Base-by-base conservation (phyloP, 2,329 filamentous ascomycete species). In the Talaromyces sp. region DNA sequence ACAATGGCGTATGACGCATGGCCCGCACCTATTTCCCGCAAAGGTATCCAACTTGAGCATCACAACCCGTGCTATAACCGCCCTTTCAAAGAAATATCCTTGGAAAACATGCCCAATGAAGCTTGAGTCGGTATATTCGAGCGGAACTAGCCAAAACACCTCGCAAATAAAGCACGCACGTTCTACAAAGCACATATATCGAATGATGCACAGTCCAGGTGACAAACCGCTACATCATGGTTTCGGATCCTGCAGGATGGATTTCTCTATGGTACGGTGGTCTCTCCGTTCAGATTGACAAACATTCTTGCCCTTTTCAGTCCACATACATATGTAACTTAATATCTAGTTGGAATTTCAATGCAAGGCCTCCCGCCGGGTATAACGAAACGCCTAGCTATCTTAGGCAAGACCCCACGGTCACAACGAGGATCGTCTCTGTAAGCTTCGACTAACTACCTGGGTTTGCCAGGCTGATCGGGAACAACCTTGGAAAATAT, bases 291-390 rank as follows among this genome's bases (percentile, higher is more conserved):
- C 10, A 32, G 9, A n/a, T 40, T 35, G 9, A 24, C 27, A 27
- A 32, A 13, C 14, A 16, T 2, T 14, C 29, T 32, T 40, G 13
- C 37, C 19, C 14, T 19, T 39, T 42, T 27, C 24, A 49, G 24
- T 11, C 17, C 9, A 17, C 9, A 10, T 32, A 6, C 27, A 30
- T 33, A 24, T 22, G n/a, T 30, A 29, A 40, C 36, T 22, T 32
- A 22, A 29, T 27, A 33, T 22, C 3, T 19, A 22, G 29, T n/a
- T 36, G n/a, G 30, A 36, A 46, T 46, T 32, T 19, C 17, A 35
- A 49, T 49, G 47, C 52, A 58, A 55, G 55, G 49, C 47, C 47
- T 35, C 42, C 47, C 37, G 41, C 49, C 35, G 14, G 24, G 20
- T 9, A 35, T 20, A 36, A 7, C 39, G 20, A 19, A 14, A 27